These are phyloP conservation scores for Pyrus pyrifolia DNA, from an alignment of 306 rosid genomes.

Conservation along the genomic window DNA sequence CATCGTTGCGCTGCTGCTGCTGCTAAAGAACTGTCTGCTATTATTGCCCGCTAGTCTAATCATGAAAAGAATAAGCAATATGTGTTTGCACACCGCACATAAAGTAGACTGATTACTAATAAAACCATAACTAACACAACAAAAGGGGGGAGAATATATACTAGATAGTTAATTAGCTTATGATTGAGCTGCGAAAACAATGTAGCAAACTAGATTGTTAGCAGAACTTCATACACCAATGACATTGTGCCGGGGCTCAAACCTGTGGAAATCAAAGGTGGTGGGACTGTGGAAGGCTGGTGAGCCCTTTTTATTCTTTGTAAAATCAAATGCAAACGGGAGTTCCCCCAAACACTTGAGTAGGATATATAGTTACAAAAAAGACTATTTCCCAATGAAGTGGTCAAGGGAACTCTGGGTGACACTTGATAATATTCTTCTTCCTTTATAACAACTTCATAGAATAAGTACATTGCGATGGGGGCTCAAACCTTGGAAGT, in stretches of 20 bases:
- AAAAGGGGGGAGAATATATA: neutral
- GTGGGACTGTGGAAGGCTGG: neutral
- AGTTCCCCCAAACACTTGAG: neutral
- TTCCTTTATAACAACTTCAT: neutral
- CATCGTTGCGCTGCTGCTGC: neutral
- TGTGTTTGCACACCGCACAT: neutral
- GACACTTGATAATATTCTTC: neutral
- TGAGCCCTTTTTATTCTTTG: neutral
- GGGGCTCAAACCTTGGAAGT: neutral
- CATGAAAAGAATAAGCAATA: neutral
- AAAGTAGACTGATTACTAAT: neutral
- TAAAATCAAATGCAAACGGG: neutral
- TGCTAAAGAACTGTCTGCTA: neutral
- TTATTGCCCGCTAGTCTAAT: neutral
- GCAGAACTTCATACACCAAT: neutral
- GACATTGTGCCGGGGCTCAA: neutral
- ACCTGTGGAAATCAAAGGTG: neutral
- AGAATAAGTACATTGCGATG: neutral
- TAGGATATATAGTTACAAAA: neutral
- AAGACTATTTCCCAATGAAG: neutral
- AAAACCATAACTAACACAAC: neutral
- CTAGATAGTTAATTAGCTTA: neutral
- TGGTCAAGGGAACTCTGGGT: constrained; percentile 21
- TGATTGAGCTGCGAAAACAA: neutral
- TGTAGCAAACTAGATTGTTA: neutral